Base-by-base conservation (phyloP, 2,329 filamentous ascomycete genomes). In the Fusarium sp. region DNA sequence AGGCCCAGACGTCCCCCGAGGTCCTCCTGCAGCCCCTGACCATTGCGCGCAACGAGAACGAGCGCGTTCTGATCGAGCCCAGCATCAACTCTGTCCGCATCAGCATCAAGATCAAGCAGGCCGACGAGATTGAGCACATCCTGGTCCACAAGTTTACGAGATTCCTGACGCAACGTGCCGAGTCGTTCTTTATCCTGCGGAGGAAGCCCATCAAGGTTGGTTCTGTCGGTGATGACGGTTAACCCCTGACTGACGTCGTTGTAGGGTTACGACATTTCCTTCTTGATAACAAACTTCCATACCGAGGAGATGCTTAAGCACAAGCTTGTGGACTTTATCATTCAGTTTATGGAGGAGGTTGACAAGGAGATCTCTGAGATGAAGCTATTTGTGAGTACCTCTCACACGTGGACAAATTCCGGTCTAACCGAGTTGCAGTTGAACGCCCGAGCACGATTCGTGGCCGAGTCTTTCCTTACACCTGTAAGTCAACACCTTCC, bases 291-390 rank as follows among this genome's bases (percentile, higher is more conserved):
- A 56, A 99, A 99, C 86, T 97, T 97, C 87, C 97, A 99, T 80
- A 98, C 97, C 6, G 97, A 98, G 84, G 94, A 97, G 82, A 98
- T 99, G 95, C 84, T 98, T 82, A 98, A 98, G 88, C 96, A 99
- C 83, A 98, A 99, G 87, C 89, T 99, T 78, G 97, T 99, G 37
- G 97, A 99, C 83, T 99, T 99, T 81, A 97, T 99, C 78, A 98
- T 99, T 76, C 93, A 98, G 81, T 99, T 99, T 81, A 98, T 99
- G 96, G 96, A 99, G 84, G 97, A 99, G 83, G 97, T 99, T 6
- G 97, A 99, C 84, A 99, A 99, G 88, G 97, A 99, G 85, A 99
- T 99, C 70, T 98, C 97, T 4, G 97, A 99, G 86, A 98, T 99
- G 97, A 99, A 99, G 90, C 93, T 99, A 80, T 99, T 99, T 85